Percentiles rank a stretch among this genome's conserved stretches.
Evolutionary conservation across 2,329 filamentous ascomycete genomes (phyloP).

Genomic region (Annulohypoxylon truncatum): DNA sequence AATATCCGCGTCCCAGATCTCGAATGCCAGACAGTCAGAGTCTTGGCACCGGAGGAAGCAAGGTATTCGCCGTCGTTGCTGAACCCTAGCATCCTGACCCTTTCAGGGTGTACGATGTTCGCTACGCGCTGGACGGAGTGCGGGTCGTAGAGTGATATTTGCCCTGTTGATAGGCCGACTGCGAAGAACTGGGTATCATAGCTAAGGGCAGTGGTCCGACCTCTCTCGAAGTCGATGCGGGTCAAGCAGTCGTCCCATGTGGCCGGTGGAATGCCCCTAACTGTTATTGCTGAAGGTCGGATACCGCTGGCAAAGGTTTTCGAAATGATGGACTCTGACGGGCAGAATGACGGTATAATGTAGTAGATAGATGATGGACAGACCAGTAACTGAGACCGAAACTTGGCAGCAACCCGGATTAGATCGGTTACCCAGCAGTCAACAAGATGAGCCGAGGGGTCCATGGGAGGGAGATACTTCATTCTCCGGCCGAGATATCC

Average conservation of each 20-base stretch:
- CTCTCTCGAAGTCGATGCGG: constrained; percentile 46
- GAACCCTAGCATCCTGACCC: neutral
- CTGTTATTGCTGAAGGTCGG: neutral
- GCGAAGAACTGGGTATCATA: constrained; percentile 47
- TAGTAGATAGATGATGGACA: constrained; percentile 51
- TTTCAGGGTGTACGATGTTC: neutral
- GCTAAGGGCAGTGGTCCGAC: constrained; percentile 42
- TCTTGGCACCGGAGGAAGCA: neutral
- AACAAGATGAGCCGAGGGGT: constrained; percentile 40
- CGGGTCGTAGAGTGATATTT: constrained; percentile 47
- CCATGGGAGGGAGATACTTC: constrained; percentile 42
- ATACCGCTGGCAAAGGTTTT: constrained; percentile 34
- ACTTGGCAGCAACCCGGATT: constrained; percentile 50
- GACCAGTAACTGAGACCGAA: constrained; percentile 45
- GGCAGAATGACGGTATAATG: constrained; percentile 51
- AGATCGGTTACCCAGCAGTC: constrained; percentile 51
- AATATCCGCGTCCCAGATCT: neutral
- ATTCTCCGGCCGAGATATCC: constrained; percentile 44
- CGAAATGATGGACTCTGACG: constrained; percentile 48
- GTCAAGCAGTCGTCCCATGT: constrained; percentile 52
- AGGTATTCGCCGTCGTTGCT: neutral
- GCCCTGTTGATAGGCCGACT: constrained; percentile 48
- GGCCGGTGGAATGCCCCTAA: constrained; percentile 38
- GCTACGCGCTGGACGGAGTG: neutral
- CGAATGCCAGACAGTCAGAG: neutral